phyloP scores from a whole-genome alignment of 192 early-diverging fungal species.

The Rhizophagus prolifer region DNA sequence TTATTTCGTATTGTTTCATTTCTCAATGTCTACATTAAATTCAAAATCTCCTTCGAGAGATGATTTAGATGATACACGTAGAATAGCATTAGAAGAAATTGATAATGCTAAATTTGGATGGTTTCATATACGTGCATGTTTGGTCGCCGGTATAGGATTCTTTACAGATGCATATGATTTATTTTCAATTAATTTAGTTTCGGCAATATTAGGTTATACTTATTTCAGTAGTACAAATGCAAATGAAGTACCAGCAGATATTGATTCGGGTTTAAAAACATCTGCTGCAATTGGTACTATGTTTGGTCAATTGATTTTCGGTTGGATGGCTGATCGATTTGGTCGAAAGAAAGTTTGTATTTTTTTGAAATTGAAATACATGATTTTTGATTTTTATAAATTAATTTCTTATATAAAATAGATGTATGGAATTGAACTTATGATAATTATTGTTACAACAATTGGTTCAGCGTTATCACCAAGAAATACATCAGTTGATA shows the following conservation, averaged over 20 bases:
- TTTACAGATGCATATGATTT: slow-evolving; percentile 96
- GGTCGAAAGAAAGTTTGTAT: slow-evolving; percentile 68
- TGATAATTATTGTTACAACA: slow-evolving; percentile 89
- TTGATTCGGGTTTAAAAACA: slow-evolving; percentile 79
- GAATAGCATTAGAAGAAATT: slow-evolving; percentile 46
- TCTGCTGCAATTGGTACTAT: slow-evolving; percentile 87
- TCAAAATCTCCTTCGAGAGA: neutral
- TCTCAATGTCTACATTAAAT: neutral
- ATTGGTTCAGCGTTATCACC: slow-evolving; percentile 76
- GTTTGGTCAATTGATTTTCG: slow-evolving; percentile 86
- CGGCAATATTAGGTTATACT: slow-evolving; percentile 82
- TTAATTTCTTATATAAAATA: slow-evolving; percentile 11
- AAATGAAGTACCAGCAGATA: slow-evolving; percentile 61
- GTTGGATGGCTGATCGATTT: slow-evolving; percentile 79
- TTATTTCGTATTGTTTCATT: neutral
- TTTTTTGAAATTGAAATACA: neutral
- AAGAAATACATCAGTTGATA: slow-evolving; percentile 64
- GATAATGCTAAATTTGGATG: slow-evolving; percentile 79
- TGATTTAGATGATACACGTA: slow-evolving; percentile 35
- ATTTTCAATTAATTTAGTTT: slow-evolving; percentile 87
- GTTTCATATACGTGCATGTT: slow-evolving; percentile 69
- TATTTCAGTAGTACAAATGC: slow-evolving; percentile 57
- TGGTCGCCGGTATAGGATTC: slow-evolving; percentile 76
- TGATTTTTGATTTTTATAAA: neutral
- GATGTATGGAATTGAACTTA: slow-evolving; percentile 87